Evolutionary conservation across 208 protist genomes (phyloP).

Genomic region (Acanthamoeba sp.): DNA sequence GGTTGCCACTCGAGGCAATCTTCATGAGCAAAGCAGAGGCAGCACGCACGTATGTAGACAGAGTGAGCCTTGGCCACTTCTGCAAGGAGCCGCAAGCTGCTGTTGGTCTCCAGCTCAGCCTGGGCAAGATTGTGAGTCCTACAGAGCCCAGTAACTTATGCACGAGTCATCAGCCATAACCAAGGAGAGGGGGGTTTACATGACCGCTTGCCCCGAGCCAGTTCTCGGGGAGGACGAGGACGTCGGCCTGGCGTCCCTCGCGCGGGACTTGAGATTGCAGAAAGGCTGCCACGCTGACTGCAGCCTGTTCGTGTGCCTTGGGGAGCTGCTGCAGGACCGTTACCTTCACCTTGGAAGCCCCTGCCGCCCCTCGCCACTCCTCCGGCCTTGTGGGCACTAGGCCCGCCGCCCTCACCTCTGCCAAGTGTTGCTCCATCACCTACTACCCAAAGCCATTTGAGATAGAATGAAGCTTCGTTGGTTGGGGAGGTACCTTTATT

Average conservation of each 20-base stretch:
- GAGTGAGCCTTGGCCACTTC: neutral
- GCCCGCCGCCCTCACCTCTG: neutral
- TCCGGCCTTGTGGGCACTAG: neutral
- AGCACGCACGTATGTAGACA: neutral
- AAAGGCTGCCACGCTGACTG: slow-evolving; percentile 13
- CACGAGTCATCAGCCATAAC: no score
- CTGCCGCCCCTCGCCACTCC: neutral
- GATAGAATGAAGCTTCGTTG: no score
- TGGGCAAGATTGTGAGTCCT: neutral
- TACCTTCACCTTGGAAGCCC: slow-evolving; percentile 6
- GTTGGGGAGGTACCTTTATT: no score
- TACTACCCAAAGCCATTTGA: no score
- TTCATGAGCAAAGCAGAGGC: no score
- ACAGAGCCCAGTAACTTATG: neutral
- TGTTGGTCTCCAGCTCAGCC: neutral
- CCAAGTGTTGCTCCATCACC: no score
- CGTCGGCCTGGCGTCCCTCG: slow-evolving; percentile 56
- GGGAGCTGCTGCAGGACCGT: slow-evolving; percentile 49
- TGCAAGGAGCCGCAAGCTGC: neutral
- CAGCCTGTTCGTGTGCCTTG: neutral
- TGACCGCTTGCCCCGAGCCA: neutral
- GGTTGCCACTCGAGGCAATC: no score
- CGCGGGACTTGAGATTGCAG: neutral
- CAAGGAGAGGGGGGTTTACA: neutral
- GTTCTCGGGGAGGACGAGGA: slow-evolving; percentile 68